These are phyloP conservation scores for Podila clonocystis DNA, from an alignment of 192 early-diverging fungal genomes.

Conservation along the genomic window DNA sequence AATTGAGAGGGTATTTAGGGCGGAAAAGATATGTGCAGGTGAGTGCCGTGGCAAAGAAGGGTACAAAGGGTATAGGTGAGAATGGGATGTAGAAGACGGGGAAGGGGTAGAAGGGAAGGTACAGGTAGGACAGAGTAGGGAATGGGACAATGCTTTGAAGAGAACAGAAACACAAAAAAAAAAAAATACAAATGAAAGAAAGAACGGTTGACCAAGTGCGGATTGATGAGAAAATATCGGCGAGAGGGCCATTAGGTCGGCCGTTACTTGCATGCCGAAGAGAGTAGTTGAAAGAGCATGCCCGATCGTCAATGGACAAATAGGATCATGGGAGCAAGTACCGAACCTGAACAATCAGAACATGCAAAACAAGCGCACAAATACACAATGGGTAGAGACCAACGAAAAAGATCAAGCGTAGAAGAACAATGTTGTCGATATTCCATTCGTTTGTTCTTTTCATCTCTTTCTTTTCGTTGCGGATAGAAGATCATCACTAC, in stretches of 20 bases:
- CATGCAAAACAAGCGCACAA: not conserved
- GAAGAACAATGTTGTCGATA: not conserved
- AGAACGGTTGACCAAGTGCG: not conserved
- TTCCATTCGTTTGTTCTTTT: slow-evolving; percentile 9
- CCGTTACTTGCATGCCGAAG: not conserved
- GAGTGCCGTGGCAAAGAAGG: not conserved
- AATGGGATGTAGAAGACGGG: not conserved
- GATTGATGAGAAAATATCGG: slow-evolving; percentile 2
- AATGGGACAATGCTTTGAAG: not conserved
- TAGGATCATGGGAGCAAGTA: not conserved
- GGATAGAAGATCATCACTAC: slow-evolving; percentile 1
- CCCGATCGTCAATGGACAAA: not conserved
- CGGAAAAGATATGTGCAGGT: no score
- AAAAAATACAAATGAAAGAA: not conserved
- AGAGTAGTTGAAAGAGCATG: not conserved
- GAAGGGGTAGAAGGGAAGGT: not conserved
- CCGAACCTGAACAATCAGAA: not conserved
- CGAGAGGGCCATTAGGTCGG: no score
- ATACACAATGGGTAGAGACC: not conserved
- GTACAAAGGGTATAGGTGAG: not conserved
- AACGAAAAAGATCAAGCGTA: not conserved
- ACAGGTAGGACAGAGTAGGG: not conserved
- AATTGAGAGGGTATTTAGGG: no score
- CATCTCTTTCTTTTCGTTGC: not conserved
- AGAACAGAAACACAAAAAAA: not conserved